Evolutionary conservation across 345 rosid species (phyloP).

Genomic region (Moricandia arvensis): DNA sequence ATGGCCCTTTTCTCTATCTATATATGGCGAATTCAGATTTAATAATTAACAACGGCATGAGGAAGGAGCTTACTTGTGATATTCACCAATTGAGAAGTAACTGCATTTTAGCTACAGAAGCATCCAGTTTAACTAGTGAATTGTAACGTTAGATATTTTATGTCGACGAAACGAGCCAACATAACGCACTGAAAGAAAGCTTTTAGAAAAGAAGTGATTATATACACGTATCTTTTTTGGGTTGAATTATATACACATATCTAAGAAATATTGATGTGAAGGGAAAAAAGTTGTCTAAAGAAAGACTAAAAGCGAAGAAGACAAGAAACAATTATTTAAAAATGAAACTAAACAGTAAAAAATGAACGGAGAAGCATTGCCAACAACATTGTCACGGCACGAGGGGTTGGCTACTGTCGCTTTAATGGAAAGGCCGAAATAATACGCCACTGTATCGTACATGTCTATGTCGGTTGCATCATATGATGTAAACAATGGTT

Average conservation of each 20-base stretch:
- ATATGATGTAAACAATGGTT: background rate
- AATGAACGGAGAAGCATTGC: constrained; percentile 17
- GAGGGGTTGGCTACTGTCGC: background rate
- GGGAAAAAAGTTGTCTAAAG: background rate
- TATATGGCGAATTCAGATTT: too few relatives aligned
- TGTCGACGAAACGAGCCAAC: constrained; percentile 9
- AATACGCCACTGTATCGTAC: background rate
- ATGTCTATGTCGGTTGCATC: background rate
- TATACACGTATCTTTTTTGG: background rate
- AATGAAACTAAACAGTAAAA: background rate
- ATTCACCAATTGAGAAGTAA: background rate
- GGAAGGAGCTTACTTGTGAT: background rate
- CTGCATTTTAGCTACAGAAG: background rate
- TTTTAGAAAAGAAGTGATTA: constrained; percentile 8
- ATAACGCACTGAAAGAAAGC: background rate
- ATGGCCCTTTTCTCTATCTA: too few relatives aligned
- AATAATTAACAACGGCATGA: background rate
- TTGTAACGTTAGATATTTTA: background rate
- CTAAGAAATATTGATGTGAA: background rate
- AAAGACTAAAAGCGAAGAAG: constrained; percentile 7
- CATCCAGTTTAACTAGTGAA: background rate
- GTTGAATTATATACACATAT: background rate
- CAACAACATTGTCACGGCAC: background rate
- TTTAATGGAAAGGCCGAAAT: constrained; percentile 2
- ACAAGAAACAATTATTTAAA: background rate